Base-by-base conservation (phyloP, 495 filamentous ascomycete species). In the Lepraria neglecta region DNA sequence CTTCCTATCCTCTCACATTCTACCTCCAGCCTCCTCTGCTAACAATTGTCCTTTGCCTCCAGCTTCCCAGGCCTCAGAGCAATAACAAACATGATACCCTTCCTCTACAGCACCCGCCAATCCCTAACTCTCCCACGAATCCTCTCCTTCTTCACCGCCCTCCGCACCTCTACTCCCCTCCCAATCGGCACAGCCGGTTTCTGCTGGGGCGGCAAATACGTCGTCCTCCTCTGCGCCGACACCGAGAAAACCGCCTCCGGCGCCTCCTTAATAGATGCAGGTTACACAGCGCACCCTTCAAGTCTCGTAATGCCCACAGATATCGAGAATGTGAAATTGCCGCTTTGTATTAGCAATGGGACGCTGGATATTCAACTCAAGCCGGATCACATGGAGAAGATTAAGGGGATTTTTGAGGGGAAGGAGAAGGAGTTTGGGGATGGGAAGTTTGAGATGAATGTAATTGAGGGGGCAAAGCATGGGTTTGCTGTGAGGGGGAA, bases 401-500 rank as follows among this genome's bases (percentile, higher is more conserved):
- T 81, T n/a, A 71, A 78, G 65, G 67, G 68, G 7, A 69, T 80
- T 7, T 64, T 83, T 58, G 69, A 61, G 43, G 67, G 63, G 40
- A 78, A 80, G 69, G 75, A 71, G 17, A 11, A n/a, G 14, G 38
- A 30, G 24, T 27, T 43, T 60, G 44, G 45, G 6, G 43, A 60
- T 24, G 67, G 69, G 50, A 73, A 75, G 42, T 45, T 43, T n/a
- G 58, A 59, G 19, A 61, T 56, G 42, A 71, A 68, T 33, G 80
- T 86, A 67, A 74, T 80, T 48, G 73, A 75, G 2, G 84, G 83
- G 9, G 83, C 82, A 6, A 77, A 74, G 62, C 84, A 76, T 71
- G 85, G 83, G 5, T 87, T 87, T 72, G 83, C 83, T 10, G 71
- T 86, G 5, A 69, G 82, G 44, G 78, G 73, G 27, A 74, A 82